A percentile compares a stretch with the other conserved stretches of the same genome.
Evolutionary conservation across 495 filamentous ascomycete genomes (phyloP).

Genomic region (Penicillium canariense): DNA sequence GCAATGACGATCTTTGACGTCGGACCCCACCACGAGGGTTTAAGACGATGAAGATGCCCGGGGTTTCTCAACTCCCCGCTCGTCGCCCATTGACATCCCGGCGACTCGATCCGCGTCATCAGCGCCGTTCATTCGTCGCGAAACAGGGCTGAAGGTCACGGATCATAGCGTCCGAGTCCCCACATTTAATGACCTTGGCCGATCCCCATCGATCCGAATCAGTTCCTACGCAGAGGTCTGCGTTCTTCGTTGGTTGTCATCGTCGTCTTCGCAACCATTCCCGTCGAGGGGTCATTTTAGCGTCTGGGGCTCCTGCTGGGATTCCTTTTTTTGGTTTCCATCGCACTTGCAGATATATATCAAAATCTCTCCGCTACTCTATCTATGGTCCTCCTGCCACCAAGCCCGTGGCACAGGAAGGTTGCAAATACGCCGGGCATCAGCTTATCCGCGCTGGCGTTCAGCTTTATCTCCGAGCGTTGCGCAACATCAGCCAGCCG

Average conservation of each 20-base stretch:
- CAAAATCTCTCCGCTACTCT: neutral
- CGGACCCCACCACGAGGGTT: neutral
- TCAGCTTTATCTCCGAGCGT: neutral
- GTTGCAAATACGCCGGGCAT: neutral
- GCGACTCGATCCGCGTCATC: neutral
- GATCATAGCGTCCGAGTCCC: conserved; percentile 1
- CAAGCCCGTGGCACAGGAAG: neutral
- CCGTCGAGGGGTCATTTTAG: conserved; percentile 1
- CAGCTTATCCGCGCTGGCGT: neutral
- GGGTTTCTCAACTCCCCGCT: neutral
- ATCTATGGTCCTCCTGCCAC: neutral
- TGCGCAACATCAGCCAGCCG: neutral
- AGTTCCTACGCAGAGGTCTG: neutral
- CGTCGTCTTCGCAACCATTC: too few relatives aligned
- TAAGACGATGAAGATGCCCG: neutral
- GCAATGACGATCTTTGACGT: neutral
- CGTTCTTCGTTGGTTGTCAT: neutral
- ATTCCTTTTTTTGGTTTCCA: neutral
- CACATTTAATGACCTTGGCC: neutral
- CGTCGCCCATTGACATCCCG: neutral
- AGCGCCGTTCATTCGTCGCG: neutral
- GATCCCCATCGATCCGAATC: neutral
- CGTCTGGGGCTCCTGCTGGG: neutral
- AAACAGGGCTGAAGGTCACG: neutral
- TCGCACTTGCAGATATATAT: neutral